These are phyloP conservation scores for Toxoplasma gondii DNA, from an alignment of 169 alveolate genomes.

Conservation along the genomic window DNA sequence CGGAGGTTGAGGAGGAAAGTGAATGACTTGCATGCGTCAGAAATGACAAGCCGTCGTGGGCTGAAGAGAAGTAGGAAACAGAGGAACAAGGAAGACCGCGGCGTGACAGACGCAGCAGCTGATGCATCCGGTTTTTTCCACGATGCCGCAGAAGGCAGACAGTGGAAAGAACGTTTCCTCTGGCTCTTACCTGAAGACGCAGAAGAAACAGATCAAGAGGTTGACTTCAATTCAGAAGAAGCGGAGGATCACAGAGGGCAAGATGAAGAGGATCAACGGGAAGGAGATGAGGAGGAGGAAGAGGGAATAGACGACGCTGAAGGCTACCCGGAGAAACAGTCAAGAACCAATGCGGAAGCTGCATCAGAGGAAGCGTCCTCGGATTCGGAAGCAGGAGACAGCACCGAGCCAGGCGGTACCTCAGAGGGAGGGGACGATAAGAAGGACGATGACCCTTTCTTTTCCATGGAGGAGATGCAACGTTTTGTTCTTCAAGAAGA, in stretches of 20 bases:
- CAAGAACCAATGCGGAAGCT: background rate
- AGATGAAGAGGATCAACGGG: background rate
- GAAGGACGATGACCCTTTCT: background rate
- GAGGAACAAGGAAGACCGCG: background rate
- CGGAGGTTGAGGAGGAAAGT: background rate
- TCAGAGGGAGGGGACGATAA: background rate
- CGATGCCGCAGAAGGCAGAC: background rate
- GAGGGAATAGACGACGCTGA: background rate
- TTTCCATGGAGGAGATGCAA: slow-evolving; percentile 23
- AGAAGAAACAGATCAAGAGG: background rate
- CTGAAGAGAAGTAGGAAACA: background rate
- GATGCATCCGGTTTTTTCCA: background rate
- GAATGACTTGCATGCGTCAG: slow-evolving; percentile 2
- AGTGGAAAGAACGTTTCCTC: background rate
- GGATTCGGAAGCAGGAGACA: background rate
- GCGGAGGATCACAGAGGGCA: background rate
- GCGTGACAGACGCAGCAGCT: background rate
- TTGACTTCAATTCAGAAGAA: background rate
- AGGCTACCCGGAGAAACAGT: background rate
- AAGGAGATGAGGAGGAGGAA: background rate
- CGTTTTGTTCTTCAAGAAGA: slow-evolving; percentile 25
- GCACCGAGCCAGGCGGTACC: background rate
- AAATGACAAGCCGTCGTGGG: background rate
- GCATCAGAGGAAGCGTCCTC: background rate
- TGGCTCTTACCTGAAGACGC: background rate